A percentile compares a stretch with the other conserved stretches of the same genome.
phyloP scores from a whole-genome alignment of 352 stramenopile genomes.

The Salisapilia sapeloensis region DNA sequence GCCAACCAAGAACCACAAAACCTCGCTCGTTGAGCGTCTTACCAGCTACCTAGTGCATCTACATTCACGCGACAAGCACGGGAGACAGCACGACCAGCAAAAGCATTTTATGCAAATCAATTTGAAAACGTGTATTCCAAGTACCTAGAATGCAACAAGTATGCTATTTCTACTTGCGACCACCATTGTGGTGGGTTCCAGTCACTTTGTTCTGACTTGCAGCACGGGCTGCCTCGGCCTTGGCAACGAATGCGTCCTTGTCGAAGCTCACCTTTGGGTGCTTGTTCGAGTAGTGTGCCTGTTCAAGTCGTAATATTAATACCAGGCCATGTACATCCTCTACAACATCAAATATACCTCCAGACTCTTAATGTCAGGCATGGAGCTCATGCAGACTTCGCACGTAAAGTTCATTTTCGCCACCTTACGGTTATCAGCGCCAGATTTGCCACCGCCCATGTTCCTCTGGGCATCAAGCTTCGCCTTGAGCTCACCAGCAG shows the following conservation, averaged over 20 bases:
- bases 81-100: no score
- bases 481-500: slow-evolving; percentile 36
- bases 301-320: no score
- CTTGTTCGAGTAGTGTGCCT: slow-evolving; percentile 39
- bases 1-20: no score
- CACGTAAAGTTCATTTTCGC: slow-evolving; percentile 56
- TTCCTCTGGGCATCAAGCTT: slow-evolving; percentile 26
- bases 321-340: no score
- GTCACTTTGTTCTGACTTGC: slow-evolving; percentile 9
- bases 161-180: no score
- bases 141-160: no score
- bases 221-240: slow-evolving; percentile 28
- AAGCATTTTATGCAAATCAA: no score
- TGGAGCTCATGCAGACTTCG: slow-evolving; percentile 44
- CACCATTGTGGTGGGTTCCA: slow-evolving; percentile 42
- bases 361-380: slow-evolving; percentile 43
- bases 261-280: slow-evolving; percentile 35
- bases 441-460: slow-evolving; percentile 31
- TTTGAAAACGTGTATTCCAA: no score
- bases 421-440: slow-evolving; percentile 12
- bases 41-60: no score
- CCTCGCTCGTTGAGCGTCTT: no score
- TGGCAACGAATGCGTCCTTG: slow-evolving; percentile 22
- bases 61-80: no score
- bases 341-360: no score